These are phyloP conservation scores for Gorgonomyces haynaldii DNA, from an alignment of 192 early-diverging fungal genomes.

Conservation along the genomic window DNA sequence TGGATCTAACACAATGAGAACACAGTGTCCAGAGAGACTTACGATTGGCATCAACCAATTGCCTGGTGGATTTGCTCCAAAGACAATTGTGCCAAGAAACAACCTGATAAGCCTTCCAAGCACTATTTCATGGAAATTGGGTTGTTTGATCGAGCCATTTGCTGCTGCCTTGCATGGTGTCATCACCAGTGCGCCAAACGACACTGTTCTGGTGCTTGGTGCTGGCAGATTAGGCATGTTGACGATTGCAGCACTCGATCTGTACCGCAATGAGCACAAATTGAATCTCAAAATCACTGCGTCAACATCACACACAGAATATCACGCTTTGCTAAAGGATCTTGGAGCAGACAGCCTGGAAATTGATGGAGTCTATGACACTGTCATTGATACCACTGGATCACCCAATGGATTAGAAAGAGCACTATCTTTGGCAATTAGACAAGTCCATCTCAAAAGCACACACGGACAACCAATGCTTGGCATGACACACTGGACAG, in stretches of 20 bases:
- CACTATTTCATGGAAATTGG: not conserved
- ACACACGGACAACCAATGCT: conserved; percentile 15
- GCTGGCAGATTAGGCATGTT: conserved; percentile 10
- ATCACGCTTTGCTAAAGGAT: too few species aligned
- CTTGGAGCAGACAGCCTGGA: conserved; percentile 8
- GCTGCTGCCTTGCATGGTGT: conserved; percentile 13
- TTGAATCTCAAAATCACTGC: conserved; percentile 5
- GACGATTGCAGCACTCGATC: conserved; percentile 4
- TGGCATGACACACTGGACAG: conserved; percentile 13
- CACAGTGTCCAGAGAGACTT: conserved; percentile 13
- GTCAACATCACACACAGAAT: too few species aligned
- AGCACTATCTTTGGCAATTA: conserved; percentile 5
- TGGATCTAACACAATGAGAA: not conserved
- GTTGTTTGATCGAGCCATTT: conserved; percentile 10
- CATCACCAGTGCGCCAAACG: not conserved
- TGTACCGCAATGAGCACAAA: not conserved
- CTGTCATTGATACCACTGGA: conserved; percentile 16
- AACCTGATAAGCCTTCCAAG: conserved; percentile 6
- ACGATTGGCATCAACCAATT: conserved; percentile 15
- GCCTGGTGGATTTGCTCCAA: conserved; percentile 12
- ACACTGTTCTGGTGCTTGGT: conserved; percentile 1
- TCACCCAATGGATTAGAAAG: conserved; percentile 3
- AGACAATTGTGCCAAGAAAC: conserved; percentile 1
- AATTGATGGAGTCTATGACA: conserved; percentile 2
- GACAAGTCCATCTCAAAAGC: conserved; percentile 13